Percentiles rank a stretch among this genome's conserved stretches.
phyloP scores from a whole-genome alignment of 768 basidiomycete genomes.

The Tricholoma flavovirens region DNA sequence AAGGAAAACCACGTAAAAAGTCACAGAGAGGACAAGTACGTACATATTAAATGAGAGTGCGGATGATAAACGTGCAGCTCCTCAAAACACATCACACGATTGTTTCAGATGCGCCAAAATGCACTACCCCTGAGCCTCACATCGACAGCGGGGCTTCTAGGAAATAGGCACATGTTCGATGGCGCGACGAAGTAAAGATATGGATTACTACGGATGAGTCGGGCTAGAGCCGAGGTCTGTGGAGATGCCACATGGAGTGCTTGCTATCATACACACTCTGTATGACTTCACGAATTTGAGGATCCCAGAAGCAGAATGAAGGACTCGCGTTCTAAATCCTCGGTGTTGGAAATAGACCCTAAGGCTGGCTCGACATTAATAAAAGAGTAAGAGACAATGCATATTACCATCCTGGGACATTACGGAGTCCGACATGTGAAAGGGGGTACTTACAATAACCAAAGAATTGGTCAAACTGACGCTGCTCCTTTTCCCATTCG shows the following conservation, averaged over 20 bases:
- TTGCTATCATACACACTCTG: background rate
- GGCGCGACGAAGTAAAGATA: background rate
- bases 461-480: background rate
- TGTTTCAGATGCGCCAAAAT: background rate
- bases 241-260: background rate
- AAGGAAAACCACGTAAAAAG: conserved; percentile 2
- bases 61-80: background rate
- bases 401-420: background rate
- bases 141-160: background rate
- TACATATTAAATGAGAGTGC: background rate
- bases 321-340: conserved; percentile 1
- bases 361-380: background rate
- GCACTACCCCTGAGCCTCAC: background rate
- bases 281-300: background rate
- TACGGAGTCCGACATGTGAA: background rate
- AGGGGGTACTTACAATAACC: background rate
- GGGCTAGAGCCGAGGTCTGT: background rate
- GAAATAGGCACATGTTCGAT: background rate
- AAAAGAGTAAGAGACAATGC: background rate
- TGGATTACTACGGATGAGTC: background rate
- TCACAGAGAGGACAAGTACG: background rate
- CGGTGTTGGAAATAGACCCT: background rate
- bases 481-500: background rate
- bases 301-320: background rate
- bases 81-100: background rate